phyloP scores from a whole-genome alignment of 2,329 filamentous ascomycete genomes.

The Stemphylium lycopersici region DNA sequence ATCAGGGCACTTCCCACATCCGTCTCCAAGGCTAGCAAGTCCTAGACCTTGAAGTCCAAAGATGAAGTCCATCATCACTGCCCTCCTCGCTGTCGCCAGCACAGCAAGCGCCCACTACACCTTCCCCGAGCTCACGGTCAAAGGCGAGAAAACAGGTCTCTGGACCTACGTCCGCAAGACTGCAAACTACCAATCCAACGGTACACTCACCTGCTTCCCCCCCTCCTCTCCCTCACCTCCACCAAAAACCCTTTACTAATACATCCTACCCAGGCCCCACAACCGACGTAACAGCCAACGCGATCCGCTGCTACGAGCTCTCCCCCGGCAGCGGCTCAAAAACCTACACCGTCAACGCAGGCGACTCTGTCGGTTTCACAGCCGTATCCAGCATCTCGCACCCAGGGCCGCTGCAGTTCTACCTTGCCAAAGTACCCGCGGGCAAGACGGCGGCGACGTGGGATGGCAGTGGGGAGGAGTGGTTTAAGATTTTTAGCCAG shows the following conservation, averaged over 20 bases:
- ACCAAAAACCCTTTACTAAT: not conserved
- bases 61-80: constrained; percentile 39
- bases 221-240: constrained; percentile 4
- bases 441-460: constrained; percentile 36
- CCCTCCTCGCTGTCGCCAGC: constrained; percentile 28
- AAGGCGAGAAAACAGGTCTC: constrained; percentile 23
- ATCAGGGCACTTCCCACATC: not conserved
- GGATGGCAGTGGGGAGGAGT: constrained; percentile 44
- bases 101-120: constrained; percentile 42
- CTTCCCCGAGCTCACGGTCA: constrained; percentile 39
- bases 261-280: constrained; percentile 10
- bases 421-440: constrained; percentile 46
- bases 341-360: constrained; percentile 35
- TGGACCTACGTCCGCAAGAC: constrained; percentile 48
- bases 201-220: constrained; percentile 20
- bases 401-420: constrained; percentile 47
- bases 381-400: constrained; percentile 41
- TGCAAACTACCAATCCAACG: constrained; percentile 46
- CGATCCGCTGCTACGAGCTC: constrained; percentile 45
- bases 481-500: constrained; percentile 47
- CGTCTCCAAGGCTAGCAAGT: not conserved
- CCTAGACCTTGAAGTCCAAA: not conserved
- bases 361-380: constrained; percentile 42
- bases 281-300: constrained; percentile 36
- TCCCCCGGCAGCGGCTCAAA: constrained; percentile 24